These are phyloP conservation scores for Solanum phureja DNA, from an alignment of 257 asterid genomes.

Conservation along the genomic window DNA sequence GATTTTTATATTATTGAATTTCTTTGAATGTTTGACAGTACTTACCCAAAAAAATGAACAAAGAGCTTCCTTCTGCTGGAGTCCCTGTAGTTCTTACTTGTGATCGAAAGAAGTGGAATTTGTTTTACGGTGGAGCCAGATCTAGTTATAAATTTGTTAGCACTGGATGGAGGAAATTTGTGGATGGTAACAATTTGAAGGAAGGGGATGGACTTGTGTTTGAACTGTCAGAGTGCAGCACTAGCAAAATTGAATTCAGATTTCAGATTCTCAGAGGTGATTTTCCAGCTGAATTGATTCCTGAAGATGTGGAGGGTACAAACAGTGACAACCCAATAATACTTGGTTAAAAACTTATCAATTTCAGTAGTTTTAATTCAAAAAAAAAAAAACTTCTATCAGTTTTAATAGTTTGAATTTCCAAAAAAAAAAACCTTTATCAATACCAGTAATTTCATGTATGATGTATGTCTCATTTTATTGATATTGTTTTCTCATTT, in stretches of 20 bases:
- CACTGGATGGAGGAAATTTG: conserved; percentile 18
- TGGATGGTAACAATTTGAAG: conserved; percentile 21
- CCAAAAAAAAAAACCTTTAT: too few relatives aligned
- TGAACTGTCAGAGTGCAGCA: conserved; percentile 19
- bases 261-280: conserved; percentile 20
- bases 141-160: not conserved
- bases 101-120: conserved; percentile 23
- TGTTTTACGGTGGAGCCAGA: not conserved
- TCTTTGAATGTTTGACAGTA: not conserved
- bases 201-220: conserved; percentile 40
- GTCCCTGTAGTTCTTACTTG: conserved; percentile 15
- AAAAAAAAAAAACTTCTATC: not conserved
- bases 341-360: not conserved
- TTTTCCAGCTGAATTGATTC: conserved; percentile 6
- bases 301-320: not conserved
- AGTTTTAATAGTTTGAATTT: too few relatives aligned
- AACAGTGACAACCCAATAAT: not conserved
- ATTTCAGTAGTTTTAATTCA: not conserved
- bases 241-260: not conserved
- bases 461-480: conserved; percentile 7
- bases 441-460: not conserved
- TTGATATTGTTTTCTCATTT: not conserved
- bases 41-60: not conserved
- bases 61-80: conserved; percentile 8
- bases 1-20: not conserved